Conservation (phyloP, 139 green algal genomes). For the Picochlorum sp. region DNA sequence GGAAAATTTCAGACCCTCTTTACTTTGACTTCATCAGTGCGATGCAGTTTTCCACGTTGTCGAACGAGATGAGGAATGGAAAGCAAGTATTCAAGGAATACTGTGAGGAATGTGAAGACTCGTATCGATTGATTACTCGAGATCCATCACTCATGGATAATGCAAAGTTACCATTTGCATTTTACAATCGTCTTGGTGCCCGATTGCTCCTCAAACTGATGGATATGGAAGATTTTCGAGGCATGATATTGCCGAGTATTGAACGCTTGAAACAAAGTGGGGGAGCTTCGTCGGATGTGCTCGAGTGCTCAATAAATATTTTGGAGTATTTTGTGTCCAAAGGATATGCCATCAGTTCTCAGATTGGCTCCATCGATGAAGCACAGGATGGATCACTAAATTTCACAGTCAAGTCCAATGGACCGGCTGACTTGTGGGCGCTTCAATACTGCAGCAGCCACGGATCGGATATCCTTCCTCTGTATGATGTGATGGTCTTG, state of each 20-base stretch:
- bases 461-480: conserved; percentile 35
- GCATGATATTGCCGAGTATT: conserved; percentile 38
- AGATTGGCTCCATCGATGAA: not conserved
- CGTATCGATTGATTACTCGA: conserved; percentile 30
- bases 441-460: conserved; percentile 39
- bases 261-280: conserved; percentile 7
- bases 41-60: conserved; percentile 56
- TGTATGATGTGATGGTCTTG: conserved; percentile 28
- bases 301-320: conserved; percentile 18
- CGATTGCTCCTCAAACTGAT: conserved; percentile 49
- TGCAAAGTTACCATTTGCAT: conserved; percentile 29
- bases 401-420: conserved; percentile 48
- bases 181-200: conserved; percentile 37
- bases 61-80: conserved; percentile 40
- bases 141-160: conserved; percentile 44
- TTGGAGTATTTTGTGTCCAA: conserved; percentile 49
- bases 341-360: conserved; percentile 48
- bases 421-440: conserved; percentile 60
- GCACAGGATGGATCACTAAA: conserved; percentile 6
- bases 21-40: conserved; percentile 91
- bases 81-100: conserved; percentile 42
- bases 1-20: conserved; percentile 53
- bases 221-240: conserved; percentile 53
- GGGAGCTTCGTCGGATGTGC: conserved; percentile 17
- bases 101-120: conserved; percentile 30